phyloP scores from a whole-genome alignment of 768 basidiomycete genomes.

The Amanita muscaria region DNA sequence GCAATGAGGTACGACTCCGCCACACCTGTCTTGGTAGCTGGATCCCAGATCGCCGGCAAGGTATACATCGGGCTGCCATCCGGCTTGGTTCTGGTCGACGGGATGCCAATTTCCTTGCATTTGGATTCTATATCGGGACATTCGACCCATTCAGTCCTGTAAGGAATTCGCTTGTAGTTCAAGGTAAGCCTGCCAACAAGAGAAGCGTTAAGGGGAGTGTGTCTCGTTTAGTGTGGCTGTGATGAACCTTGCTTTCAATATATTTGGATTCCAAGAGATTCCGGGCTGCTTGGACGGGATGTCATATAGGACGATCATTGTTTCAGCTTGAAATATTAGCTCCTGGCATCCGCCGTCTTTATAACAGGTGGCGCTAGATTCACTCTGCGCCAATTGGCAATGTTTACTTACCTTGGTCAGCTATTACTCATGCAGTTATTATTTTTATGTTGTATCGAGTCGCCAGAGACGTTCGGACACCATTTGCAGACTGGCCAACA shows the following conservation, averaged over 20 bases:
- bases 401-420: too few relatives aligned
- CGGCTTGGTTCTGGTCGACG: conserved; percentile 17
- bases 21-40: conserved; percentile 22
- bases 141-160: conserved; percentile 32
- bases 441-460: too few relatives aligned
- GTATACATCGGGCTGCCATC: conserved; percentile 27
- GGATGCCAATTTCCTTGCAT: conserved; percentile 25
- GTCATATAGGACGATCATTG: conserved; percentile 37
- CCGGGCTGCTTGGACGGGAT: conserved; percentile 25
- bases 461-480: too few relatives aligned
- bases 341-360: too few relatives aligned
- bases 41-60: conserved; percentile 32
- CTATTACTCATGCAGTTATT: too few relatives aligned
- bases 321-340: too few relatives aligned
- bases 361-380: too few relatives aligned
- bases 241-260: conserved; percentile 35
- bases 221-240: conserved; percentile 8
- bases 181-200: conserved; percentile 14
- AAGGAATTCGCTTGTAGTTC: conserved; percentile 24
- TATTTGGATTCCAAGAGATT: conserved; percentile 36
- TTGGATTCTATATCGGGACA: conserved; percentile 30
- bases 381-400: too few relatives aligned
- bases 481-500: too few relatives aligned
- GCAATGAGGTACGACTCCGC: conserved; percentile 32
- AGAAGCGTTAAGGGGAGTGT: too few relatives aligned